Evolutionary conservation across 306 rosid genomes (phyloP), one percentile per base, ranked within the genome.

Genomic region (Adenanthera pavonina): DNA sequence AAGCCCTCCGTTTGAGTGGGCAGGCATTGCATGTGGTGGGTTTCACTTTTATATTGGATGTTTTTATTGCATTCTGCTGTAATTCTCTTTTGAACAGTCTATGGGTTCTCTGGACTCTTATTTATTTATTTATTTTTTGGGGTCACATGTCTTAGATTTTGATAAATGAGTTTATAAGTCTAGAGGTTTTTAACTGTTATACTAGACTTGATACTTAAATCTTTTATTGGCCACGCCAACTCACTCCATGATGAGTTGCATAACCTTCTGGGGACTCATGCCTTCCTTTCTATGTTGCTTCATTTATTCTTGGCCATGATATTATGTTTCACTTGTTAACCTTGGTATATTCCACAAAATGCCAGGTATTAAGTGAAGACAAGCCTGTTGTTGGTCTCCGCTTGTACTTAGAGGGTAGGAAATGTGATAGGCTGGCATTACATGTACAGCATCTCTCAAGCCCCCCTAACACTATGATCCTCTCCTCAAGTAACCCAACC

Each of bases 351-450:
- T 62, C 76, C 56, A n/a, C 85, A 76, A 65, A 76, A 77, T 80
- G 78, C 77, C 90, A 95, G 98, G 97, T 95, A 74, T 85, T 88
- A 61, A 92, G 92, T 61, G 89, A 87, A 82, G 85, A 85, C 72
- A 95, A 95, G 82, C 98, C 98, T 0, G 90, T 91, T 34, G 97
- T 95, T 81, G 98, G 98, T 79, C 89, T 95, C 61, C 98, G 98
- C 77, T 41, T 95, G 75, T 95, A 87, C 80, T 85, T 95, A 54
- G 98, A 95, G 86, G 97, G 98, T 9, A 91, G 83, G 88, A 92
- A 88, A 85, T 86, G 90, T 87, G 90, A 95, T 52, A 89, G 88
- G 69, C 83, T 92, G 73, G 97, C 97, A 64, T 43, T 95, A 73
- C 98, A 95, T 80, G 86, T 92, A 53, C 89, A 95, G 10, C 97